phyloP scores from a whole-genome alignment of 306 rosid genomes.

The Dryas alaskensis region DNA sequence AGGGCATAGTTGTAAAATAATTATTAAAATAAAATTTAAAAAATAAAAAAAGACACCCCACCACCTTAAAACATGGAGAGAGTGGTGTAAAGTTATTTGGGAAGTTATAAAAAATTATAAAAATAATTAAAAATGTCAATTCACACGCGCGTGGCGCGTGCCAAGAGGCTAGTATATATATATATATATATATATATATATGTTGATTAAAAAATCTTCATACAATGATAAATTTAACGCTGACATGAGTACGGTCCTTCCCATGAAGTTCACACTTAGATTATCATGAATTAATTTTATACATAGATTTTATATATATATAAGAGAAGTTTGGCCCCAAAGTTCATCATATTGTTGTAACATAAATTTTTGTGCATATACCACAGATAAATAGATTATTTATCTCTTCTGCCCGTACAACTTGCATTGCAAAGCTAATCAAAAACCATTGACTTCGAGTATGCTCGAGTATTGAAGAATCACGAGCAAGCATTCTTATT shows the following conservation, averaged over 20 bases:
- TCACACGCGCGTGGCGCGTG: no score
- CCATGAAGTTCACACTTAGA: constrained; percentile 2
- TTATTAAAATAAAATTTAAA: no score
- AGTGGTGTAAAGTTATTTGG: no score
- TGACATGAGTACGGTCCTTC: background rate
- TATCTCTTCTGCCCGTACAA: background rate
- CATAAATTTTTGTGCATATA: background rate
- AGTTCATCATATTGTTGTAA: background rate
- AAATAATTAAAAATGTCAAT: no score
- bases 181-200: background rate
- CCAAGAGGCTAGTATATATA: no score
- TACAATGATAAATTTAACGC: no score
- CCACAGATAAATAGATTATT: background rate
- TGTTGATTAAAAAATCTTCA: background rate
- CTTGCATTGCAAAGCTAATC: background rate
- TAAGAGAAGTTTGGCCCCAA: background rate
- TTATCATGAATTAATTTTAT: background rate
- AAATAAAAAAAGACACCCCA: no score
- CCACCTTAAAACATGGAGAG: no score
- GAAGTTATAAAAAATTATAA: no score
- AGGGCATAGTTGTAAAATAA: no score
- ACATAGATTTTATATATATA: background rate
- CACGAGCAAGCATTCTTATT: background rate
- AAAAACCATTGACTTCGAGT: background rate
- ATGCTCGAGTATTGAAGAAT: background rate